These are phyloP conservation scores for Camptophora hylomeconis DNA, from an alignment of 2,329 filamentous ascomycete genomes.

Conservation along the genomic window DNA sequence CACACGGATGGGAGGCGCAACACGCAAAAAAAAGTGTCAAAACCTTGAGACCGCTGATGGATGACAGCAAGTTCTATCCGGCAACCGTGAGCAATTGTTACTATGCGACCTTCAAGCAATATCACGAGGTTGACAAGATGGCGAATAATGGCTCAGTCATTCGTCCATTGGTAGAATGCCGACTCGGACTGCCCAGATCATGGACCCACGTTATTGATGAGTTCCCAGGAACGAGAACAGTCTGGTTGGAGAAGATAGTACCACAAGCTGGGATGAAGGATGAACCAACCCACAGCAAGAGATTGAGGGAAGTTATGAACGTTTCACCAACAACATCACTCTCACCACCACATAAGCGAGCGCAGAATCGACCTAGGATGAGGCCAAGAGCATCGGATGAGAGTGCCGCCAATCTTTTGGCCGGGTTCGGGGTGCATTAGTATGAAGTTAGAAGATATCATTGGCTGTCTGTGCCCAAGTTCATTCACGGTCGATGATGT, in stretches of 20 bases:
- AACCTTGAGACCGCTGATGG: slow-evolving; percentile 22
- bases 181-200: slow-evolving; percentile 11
- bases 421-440: no score
- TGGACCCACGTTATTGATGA: slow-evolving; percentile 18
- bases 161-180: slow-evolving; percentile 14
- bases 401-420: no score
- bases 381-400: no score
- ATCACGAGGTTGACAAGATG: slow-evolving; percentile 5
- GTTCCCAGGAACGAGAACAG: slow-evolving; percentile 17
- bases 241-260: slow-evolving; percentile 15
- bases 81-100: slow-evolving; percentile 14
- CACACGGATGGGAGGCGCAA: slow-evolving; percentile 21
- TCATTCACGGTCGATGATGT: no score
- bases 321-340: no score
- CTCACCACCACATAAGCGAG: no score
- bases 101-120: slow-evolving; percentile 11
- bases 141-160: not conserved
- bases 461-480: no score
- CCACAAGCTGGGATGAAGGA: no score
- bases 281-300: no score
- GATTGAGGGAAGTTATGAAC: no score
- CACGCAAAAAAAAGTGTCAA: slow-evolving; percentile 17
- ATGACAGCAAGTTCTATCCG: slow-evolving; percentile 13
- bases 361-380: no score
- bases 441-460: no score